Evolutionary conservation across 441 rosid genomes (phyloP).

Genomic region (Aleurites moluccanus): DNA sequence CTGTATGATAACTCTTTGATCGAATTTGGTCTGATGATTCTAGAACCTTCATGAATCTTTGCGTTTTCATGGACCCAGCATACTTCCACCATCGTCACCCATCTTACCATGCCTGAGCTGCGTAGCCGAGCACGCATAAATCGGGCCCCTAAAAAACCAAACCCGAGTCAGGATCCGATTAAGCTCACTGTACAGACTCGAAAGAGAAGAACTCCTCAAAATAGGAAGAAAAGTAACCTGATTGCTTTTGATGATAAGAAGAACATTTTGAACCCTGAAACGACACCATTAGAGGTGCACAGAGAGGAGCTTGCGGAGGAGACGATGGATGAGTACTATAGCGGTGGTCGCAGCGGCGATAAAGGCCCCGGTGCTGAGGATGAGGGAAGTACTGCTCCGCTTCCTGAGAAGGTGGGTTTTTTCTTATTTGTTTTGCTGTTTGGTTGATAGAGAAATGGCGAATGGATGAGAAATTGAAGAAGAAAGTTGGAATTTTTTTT

Average conservation of each 20-base stretch:
- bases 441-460: background rate
- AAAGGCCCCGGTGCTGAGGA: conserved; percentile 70
- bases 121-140: conserved; percentile 45
- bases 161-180: conserved; percentile 29
- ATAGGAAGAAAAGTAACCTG: conserved; percentile 18
- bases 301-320: conserved; percentile 31
- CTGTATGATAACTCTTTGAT: conserved; percentile 6
- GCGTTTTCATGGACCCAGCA: conserved; percentile 33
- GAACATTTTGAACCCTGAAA: conserved; percentile 16
- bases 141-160: conserved; percentile 30
- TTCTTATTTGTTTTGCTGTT: background rate
- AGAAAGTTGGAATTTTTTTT: background rate
- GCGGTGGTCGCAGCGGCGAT: conserved; percentile 64
- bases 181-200: conserved; percentile 32
- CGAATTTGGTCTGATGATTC: conserved; percentile 35
- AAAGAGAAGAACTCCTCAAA: conserved; percentile 27
- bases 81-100: background rate
- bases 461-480: conserved; percentile 1
- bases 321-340: conserved; percentile 67
- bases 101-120: conserved; percentile 53
- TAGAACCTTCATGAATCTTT: conserved; percentile 39
- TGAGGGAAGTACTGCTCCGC: conserved; percentile 79
- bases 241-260: conserved; percentile 28
- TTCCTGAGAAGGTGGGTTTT: conserved; percentile 70
- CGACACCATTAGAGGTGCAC: conserved; percentile 29